phyloP scores from a whole-genome alignment of 139 green algal species.

The Closterium sp. region DNA sequence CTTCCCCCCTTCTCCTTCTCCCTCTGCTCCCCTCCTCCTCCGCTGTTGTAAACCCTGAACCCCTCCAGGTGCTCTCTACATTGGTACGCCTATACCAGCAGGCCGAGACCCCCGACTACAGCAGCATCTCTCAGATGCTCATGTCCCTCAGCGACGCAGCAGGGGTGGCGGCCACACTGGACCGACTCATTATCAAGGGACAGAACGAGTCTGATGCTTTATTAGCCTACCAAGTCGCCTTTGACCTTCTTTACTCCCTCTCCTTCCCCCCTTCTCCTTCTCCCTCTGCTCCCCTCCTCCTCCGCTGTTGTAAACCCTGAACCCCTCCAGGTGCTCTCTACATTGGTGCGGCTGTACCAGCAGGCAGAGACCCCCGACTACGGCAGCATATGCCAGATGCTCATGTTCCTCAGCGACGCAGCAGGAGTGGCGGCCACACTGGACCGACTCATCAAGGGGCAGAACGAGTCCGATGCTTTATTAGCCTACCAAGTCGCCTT shows the following conservation, averaged over 20 bases:
- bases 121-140: constrained; percentile 87
- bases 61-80: constrained; percentile 26
- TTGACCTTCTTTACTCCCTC: constrained; percentile 82
- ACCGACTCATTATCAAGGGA: constrained; percentile 72
- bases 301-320: background rate
- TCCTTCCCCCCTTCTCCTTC: background rate
- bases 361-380: constrained; percentile 67
- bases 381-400: constrained; percentile 84
- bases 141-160: constrained; percentile 84
- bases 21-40: background rate
- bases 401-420: constrained; percentile 88
- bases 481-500: constrained; percentile 96
- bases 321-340: constrained; percentile 41
- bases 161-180: constrained; percentile 78
- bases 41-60: constrained; percentile 6
- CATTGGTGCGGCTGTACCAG: constrained; percentile 48
- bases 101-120: constrained; percentile 66
- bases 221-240: constrained; percentile 89
- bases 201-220: constrained; percentile 77
- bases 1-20: too few relatives aligned
- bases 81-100: constrained; percentile 53
- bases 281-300: background rate
- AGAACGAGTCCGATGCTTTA: constrained; percentile 58
- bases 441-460: constrained; percentile 65
- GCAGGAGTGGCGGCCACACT: constrained; percentile 80